Conservation (phyloP, 345 rosid genomes). For the Turritis glabra region DNA sequence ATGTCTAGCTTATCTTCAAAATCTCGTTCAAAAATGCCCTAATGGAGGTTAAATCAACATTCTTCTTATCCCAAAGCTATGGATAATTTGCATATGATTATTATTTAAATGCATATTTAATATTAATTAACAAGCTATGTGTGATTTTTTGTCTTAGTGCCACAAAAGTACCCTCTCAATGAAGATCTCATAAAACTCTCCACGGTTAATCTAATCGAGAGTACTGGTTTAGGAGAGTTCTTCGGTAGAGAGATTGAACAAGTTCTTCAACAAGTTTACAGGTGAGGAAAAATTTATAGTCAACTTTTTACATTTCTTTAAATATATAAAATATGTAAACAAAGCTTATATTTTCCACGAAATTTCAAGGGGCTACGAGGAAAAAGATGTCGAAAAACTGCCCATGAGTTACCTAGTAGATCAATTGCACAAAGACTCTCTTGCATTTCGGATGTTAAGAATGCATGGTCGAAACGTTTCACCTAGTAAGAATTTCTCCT, state of each 20-base stretch:
- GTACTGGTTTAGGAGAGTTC: constrained; percentile 54
- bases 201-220: constrained; percentile 48
- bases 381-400: neutral
- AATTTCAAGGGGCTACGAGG: constrained; percentile 40
- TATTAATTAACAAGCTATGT: constrained; percentile 1
- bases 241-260: constrained; percentile 50
- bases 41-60: constrained; percentile 46
- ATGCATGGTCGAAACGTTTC: constrained; percentile 52
- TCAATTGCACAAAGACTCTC: constrained; percentile 52
- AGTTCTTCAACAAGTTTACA: constrained; percentile 44
- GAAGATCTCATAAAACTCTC: constrained; percentile 57
- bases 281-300: constrained; percentile 30
- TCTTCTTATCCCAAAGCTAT: neutral
- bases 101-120: neutral
- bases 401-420: constrained; percentile 8
- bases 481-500: constrained; percentile 44
- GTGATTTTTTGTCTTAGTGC: constrained; percentile 42
- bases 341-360: neutral
- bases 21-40: constrained; percentile 41
- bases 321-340: neutral
- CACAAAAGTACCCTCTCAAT: constrained; percentile 49
- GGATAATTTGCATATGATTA: neutral
- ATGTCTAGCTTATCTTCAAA: constrained; percentile 50
- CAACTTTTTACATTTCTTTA: neutral
- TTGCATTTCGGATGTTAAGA: constrained; percentile 60